Base-by-base conservation (phyloP, 1,139 yeast species). In the Pichia sp. region DNA sequence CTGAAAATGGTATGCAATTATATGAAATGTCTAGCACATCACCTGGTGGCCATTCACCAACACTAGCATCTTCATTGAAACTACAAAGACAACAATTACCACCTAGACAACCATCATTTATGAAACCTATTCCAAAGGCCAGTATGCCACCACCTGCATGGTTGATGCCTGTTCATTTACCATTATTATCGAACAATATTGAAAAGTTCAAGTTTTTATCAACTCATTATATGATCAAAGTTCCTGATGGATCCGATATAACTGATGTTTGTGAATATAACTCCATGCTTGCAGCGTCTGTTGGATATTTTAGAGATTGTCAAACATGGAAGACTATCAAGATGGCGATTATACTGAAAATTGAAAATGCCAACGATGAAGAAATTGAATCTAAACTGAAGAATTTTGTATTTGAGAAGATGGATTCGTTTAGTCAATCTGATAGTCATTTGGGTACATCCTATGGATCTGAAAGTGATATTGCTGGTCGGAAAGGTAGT, bases 321-420 rank as follows among this genome's bases (percentile, higher is more conserved):
- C 90, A 84, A 60, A 73, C 82, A 0, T 86, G 95, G 95, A 68
- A 75, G 48, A 72, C 83, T n/a, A 66, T 86, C 4, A 78, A 79
- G 2, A 77, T 76, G 17, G 72, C 83, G 14, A 64, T 85, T 3
- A 69, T 70, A 14, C 77, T 80, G 59, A 79, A 78, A 24, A 17
- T 40, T 9, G 48, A 43, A 15, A 21, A 10, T 12, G 42, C 42
- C 18, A 30, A 40, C 14, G 42, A 24, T 4, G 42, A 39, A 21
- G 46, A 42, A n/a, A 37, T 47, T 11, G 48, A 45, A 17, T 21
- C 36, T 12, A 45, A 42, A 10, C 19, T 50, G n/a, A 31, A 47
- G 9, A 33, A 42, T 18, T 50, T 47, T 32, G 34, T 20, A 11
- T 47, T 47, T 40, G 47, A 50, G 3, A 31, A 38, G 21, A 20